These are phyloP conservation scores for Nemophila menziesii DNA, from an alignment of 257 asterid species.

Conservation along the genomic window DNA sequence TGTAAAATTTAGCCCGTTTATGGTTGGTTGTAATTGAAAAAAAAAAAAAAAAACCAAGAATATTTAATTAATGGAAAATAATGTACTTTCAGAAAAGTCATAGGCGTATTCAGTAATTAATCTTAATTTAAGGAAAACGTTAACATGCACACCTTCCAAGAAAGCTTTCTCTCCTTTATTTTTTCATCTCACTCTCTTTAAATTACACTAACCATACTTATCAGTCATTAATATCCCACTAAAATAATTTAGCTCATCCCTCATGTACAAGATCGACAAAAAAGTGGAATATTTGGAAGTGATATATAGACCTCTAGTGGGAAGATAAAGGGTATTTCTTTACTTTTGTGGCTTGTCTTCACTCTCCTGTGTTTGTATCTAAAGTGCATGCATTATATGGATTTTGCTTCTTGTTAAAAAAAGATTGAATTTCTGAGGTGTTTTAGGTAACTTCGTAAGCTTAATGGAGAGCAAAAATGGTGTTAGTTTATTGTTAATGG, in stretches of 20 bases:
- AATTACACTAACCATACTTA: background rate
- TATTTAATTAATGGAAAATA: no score
- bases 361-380: conserved; percentile 1
- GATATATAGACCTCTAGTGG: background rate
- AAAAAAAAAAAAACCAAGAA: no score
- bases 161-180: conserved; percentile 27
- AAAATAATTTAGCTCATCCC: background rate
- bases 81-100: background rate
- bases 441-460: conserved; percentile 1
- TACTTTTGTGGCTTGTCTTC: conserved; percentile 15
- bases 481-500: conserved; percentile 13
- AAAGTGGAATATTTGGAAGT: background rate
- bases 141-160: conserved; percentile 48
- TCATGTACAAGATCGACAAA: background rate
- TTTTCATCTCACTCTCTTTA: background rate
- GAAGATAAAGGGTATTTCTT: conserved; percentile 26
- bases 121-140: conserved; percentile 27
- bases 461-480: conserved; percentile 41
- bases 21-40: no score
- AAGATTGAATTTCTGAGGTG: conserved; percentile 8
- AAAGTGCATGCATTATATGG: conserved; percentile 13
- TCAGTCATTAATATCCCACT: background rate
- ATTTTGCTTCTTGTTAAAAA: conserved; percentile 22
- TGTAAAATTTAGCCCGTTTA: no score
- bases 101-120: background rate